These are phyloP conservation scores for Tricholoma terreum DNA, from an alignment of 768 basidiomycete species.

Conservation along the genomic window DNA sequence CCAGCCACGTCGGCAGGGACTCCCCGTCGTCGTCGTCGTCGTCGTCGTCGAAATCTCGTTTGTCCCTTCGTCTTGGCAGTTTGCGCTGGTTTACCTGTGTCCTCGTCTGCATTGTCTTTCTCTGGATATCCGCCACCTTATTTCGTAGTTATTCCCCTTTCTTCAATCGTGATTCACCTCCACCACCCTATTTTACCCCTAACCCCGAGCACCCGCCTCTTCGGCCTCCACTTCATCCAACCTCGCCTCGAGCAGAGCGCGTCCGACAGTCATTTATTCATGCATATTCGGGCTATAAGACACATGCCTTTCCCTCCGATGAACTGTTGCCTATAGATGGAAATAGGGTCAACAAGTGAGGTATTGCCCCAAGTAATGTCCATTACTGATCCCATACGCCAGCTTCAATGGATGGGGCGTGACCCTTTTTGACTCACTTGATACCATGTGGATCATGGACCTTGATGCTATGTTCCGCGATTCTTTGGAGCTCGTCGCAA, in stretches of 20 bases:
- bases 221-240: neutral
- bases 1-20: neutral
- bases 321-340: slow-evolving; percentile 56
- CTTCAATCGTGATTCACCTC: neutral
- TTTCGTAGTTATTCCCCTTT: slow-evolving; percentile 6
- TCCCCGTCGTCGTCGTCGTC: neutral
- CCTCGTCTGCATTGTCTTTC: slow-evolving; percentile 15
- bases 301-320: slow-evolving; percentile 51
- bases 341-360: slow-evolving; percentile 52
- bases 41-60: neutral
- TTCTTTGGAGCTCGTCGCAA: slow-evolving; percentile 50
- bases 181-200: slow-evolving; percentile 4
- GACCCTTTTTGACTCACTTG: slow-evolving; percentile 74
- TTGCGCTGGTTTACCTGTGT: slow-evolving; percentile 24
- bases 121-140: slow-evolving; percentile 15
- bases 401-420: slow-evolving; percentile 78
- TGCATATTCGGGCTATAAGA: slow-evolving; percentile 56
- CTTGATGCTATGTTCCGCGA: slow-evolving; percentile 61
- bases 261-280: slow-evolving; percentile 60
- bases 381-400: neutral
- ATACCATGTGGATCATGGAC: slow-evolving; percentile 82
- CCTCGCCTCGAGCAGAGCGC: slow-evolving; percentile 38
- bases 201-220: slow-evolving; percentile 4
- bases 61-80: slow-evolving; percentile 14
- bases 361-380: slow-evolving; percentile 1